Percentiles rank a stretch among this genome's conserved stretches.
Conservation (phyloP, 495 filamentous ascomycete genomes). For the Tricharina praecox region DNA sequence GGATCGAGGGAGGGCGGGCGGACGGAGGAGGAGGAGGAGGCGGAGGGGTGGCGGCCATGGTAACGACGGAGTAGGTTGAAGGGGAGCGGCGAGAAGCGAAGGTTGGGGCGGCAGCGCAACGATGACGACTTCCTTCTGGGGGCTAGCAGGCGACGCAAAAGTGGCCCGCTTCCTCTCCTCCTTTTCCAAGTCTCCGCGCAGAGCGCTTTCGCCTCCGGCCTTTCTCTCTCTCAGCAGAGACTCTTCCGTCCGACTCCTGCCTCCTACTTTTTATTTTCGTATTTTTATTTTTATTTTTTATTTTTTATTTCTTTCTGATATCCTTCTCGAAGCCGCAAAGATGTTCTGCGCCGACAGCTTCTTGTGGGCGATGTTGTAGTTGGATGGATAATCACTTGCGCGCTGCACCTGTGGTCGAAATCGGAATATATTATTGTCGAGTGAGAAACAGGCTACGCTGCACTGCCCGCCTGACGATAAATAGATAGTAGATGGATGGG, state of each 20-base stretch:
- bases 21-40: neutral
- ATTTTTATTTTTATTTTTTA: neutral
- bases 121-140: neutral
- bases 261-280: too few relatives aligned
- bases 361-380: too few relatives aligned
- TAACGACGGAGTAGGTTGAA: neutral
- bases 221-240: too few relatives aligned
- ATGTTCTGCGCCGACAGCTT: too few relatives aligned
- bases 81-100: neutral
- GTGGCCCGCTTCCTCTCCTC: neutral
- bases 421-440: neutral
- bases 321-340: too few relatives aligned
- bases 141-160: neutral
- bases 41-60: neutral
- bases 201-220: too few relatives aligned
- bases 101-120: neutral
- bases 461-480: neutral
- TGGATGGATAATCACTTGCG: too few relatives aligned
- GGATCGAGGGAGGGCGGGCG: too few relatives aligned
- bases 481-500: neutral
- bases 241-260: too few relatives aligned
- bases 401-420: constrained; percentile 4
- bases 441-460: neutral
- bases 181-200: neutral
- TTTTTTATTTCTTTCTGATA: too few relatives aligned